Percentiles rank a stretch among this genome's conserved stretches.
Evolutionary conservation across 2,329 filamentous ascomycete species (phyloP).

Genomic region (Botrytis medusae): DNA sequence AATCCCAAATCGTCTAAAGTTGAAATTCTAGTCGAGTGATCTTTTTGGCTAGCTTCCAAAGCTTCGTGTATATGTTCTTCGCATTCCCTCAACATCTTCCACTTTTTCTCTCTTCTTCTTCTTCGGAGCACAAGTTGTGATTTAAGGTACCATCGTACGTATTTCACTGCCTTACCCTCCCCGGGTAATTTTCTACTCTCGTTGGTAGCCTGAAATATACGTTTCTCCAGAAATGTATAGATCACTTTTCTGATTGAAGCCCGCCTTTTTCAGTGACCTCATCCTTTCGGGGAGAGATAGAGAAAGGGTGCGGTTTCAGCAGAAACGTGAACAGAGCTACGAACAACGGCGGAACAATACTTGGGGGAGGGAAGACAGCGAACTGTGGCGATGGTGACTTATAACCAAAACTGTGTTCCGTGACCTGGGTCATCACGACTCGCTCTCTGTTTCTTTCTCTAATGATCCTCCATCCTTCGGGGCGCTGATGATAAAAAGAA

Average conservation of each 20-base stretch:
- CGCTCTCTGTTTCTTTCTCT: not conserved
- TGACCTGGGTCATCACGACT: not conserved
- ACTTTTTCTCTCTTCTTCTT: not conserved
- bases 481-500: not conserved
- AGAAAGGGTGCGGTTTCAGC: not conserved
- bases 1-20: not conserved
- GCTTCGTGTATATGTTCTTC: too few species aligned
- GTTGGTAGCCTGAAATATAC: not conserved
- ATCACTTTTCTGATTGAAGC: too few species aligned
- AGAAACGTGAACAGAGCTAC: not conserved
- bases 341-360: not conserved
- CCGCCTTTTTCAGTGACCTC: not conserved
- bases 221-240: too few species aligned
- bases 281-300: not conserved
- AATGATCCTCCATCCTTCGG: not conserved
- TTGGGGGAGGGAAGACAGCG: not conserved
- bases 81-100: not conserved
- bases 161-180: not conserved
- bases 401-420: not conserved
- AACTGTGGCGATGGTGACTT: not conserved
- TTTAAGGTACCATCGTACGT: not conserved
- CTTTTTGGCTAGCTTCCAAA: not conserved
- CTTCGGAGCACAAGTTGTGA: not conserved
- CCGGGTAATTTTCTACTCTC: not conserved
- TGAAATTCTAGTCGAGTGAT: not conserved